Evolutionary conservation across 2,329 filamentous ascomycete species (phyloP).

Genomic region (Fusarium subtropicale): DNA sequence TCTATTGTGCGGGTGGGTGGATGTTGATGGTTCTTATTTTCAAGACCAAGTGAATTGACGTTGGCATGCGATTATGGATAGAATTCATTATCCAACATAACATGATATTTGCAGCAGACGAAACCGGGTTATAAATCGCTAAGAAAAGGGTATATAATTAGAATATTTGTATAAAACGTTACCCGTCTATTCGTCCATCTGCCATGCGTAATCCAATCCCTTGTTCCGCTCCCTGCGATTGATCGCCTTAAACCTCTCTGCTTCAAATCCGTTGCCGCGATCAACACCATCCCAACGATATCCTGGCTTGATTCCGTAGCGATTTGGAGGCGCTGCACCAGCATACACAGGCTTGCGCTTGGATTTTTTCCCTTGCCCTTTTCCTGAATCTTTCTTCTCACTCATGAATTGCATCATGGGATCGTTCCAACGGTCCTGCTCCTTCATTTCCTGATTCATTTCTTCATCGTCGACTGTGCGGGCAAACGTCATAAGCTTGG

Average conservation of each 20-base stretch:
- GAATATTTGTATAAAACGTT: slow-evolving; percentile 21
- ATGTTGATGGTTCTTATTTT: slow-evolving; percentile 6
- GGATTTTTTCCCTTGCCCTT: slow-evolving; percentile 48
- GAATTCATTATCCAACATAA: not conserved
- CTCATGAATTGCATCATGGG: slow-evolving; percentile 85
- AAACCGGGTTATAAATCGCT: slow-evolving; percentile 15
- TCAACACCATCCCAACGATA: slow-evolving; percentile 98
- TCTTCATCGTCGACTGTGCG: slow-evolving; percentile 85
- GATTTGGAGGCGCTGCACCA: slow-evolving; percentile 86
- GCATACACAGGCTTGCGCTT: slow-evolving; percentile 75
- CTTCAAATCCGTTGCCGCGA: slow-evolving; percentile 92
- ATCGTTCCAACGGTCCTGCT: slow-evolving; percentile 88
- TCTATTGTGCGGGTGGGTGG: slow-evolving; percentile 3
- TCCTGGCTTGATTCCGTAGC: slow-evolving; percentile 92
- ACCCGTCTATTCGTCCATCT: slow-evolving; percentile 83
- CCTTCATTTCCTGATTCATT: slow-evolving; percentile 85
- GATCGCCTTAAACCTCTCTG: slow-evolving; percentile 88
- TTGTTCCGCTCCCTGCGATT: slow-evolving; percentile 82
- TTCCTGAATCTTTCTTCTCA: slow-evolving; percentile 55
- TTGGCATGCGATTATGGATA: slow-evolving; percentile 7
- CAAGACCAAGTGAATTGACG: not conserved
- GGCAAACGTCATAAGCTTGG: slow-evolving; percentile 83
- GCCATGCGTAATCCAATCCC: slow-evolving; percentile 90
- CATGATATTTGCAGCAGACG: not conserved
- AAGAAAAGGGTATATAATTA: slow-evolving; percentile 44